These are phyloP conservation scores for Stromatinia cepivora DNA, from an alignment of 2,329 filamentous ascomycete species.

Conservation along the genomic window DNA sequence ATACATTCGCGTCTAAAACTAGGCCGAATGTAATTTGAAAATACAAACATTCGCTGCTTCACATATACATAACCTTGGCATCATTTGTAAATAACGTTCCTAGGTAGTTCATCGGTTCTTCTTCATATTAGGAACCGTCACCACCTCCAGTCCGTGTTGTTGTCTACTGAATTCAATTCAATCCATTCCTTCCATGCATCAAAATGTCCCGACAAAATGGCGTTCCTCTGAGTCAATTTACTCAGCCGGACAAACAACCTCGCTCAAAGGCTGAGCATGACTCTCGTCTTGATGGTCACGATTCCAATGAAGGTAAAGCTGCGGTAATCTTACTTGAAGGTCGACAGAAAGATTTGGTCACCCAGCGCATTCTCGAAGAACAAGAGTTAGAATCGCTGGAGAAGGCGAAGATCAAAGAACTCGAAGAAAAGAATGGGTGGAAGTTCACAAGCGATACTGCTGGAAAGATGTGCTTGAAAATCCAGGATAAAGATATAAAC, in stretches of 20 bases:
- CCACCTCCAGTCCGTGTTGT: background rate
- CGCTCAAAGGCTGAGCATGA: background rate
- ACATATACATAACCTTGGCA: background rate
- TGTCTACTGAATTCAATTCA: no score
- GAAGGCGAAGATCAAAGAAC: background rate
- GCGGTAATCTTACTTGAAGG: background rate
- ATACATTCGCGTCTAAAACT: background rate
- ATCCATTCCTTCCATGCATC: background rate
- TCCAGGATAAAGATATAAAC: background rate
- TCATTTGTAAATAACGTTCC: background rate
- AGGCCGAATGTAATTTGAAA: background rate
- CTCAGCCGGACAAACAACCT: background rate
- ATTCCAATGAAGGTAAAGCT: background rate
- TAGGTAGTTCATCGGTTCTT: background rate
- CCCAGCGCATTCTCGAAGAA: background rate
- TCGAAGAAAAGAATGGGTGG: background rate
- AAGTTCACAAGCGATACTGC: background rate
- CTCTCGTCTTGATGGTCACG: background rate
- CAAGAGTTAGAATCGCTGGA: background rate
- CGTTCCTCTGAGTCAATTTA: background rate
- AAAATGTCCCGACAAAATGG: background rate
- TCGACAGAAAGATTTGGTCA: background rate
- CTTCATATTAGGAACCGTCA: no score
- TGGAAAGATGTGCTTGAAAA: background rate
- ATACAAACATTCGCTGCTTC: background rate